Percentiles rank a stretch among this genome's conserved stretches.
These are phyloP conservation scores for Paraglomus brasilianum DNA, from an alignment of 192 early-diverging fungal species.

Conservation along the genomic window DNA sequence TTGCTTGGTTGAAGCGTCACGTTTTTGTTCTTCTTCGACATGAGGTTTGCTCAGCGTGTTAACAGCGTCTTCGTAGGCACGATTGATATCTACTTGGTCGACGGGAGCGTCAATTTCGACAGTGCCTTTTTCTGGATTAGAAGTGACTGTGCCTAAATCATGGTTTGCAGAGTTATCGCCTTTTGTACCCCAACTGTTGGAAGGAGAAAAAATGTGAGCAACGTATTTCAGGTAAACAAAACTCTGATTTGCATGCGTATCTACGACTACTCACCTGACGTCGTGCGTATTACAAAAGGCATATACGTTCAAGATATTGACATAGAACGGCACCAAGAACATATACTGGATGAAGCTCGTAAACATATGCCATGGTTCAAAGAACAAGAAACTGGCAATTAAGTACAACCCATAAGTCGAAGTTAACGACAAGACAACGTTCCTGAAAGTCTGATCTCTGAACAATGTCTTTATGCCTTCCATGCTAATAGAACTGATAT, in stretches of 20 bases:
- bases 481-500: slow-evolving; percentile 39
- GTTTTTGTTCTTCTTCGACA: slow-evolving; percentile 55
- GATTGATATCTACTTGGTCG: slow-evolving; percentile 77
- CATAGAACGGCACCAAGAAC: slow-evolving; percentile 80
- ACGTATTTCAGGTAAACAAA: no score
- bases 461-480: slow-evolving; percentile 33
- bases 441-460: slow-evolving; percentile 59
- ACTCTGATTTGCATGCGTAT: no score
- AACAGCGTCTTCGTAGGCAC: slow-evolving; percentile 79
- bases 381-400: slow-evolving; percentile 71
- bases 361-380: slow-evolving; percentile 91
- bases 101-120: slow-evolving; percentile 75
- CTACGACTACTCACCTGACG: no score
- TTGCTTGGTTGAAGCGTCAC: slow-evolving; percentile 78
- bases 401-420: slow-evolving; percentile 85
- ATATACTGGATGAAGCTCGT: slow-evolving; percentile 89
- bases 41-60: slow-evolving; percentile 50
- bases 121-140: slow-evolving; percentile 66
- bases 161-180: slow-evolving; percentile 66
- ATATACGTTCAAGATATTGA: slow-evolving; percentile 92
- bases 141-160: slow-evolving; percentile 65
- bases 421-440: slow-evolving; percentile 76
- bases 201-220: no score
- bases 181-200: slow-evolving; percentile 98
- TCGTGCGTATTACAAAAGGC: slow-evolving; percentile 95